phyloP scores from a whole-genome alignment of 179 eudicot species.

The Beta corolliflora region DNA sequence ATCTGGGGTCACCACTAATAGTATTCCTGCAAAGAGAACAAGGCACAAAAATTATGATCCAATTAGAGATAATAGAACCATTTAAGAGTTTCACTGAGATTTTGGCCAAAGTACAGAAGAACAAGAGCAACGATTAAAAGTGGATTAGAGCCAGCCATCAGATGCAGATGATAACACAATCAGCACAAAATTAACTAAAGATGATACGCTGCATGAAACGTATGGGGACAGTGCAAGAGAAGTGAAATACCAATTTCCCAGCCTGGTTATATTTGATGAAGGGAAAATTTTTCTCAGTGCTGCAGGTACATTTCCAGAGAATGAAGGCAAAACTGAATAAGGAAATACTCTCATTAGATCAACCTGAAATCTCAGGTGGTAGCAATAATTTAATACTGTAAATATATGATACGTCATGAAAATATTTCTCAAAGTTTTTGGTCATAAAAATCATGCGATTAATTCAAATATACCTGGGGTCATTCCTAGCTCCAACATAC shows the following conservation, averaged over 20 bases:
- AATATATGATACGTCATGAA: background rate
- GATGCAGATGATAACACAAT: background rate
- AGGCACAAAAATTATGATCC: constrained; percentile 9
- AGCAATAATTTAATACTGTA: background rate
- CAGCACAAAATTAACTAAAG: background rate
- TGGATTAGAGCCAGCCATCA: too few relatives aligned
- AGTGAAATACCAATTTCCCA: constrained; percentile 78
- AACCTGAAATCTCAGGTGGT: background rate
- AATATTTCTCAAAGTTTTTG: background rate
- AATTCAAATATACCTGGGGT: constrained; percentile 68
- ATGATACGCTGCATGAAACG: constrained; percentile 1
- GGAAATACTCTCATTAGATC: constrained; percentile 7
- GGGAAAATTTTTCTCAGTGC: constrained; percentile 76
- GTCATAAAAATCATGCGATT: background rate
- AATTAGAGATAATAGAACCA: background rate
- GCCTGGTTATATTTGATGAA: constrained; percentile 80
- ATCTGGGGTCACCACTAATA: constrained; percentile 74
- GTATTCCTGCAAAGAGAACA: constrained; percentile 57
- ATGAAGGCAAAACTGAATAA: constrained; percentile 83
- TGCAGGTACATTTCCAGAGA: constrained; percentile 95
- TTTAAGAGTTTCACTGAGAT: background rate
- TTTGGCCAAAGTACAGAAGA: background rate
- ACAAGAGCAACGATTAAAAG: too few relatives aligned
- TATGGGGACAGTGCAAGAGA: constrained; percentile 11
- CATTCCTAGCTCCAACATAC: constrained; percentile 96